Evolutionary conservation across 2,329 filamentous ascomycete genomes (phyloP).

Genomic region (Phialophora tarda): DNA sequence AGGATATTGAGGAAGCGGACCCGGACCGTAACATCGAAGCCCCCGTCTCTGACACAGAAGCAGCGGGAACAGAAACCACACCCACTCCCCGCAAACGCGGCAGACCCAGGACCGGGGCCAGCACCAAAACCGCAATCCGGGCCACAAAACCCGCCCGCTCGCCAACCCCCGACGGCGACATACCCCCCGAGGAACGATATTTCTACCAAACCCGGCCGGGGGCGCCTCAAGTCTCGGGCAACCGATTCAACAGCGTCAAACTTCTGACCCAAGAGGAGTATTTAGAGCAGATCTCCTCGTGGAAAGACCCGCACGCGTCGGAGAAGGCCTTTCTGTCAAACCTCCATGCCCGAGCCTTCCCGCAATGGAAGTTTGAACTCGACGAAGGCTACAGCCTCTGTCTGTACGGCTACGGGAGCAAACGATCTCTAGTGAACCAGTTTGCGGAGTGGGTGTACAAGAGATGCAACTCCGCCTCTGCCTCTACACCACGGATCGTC

Average conservation of each 20-base stretch:
- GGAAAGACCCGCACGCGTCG: constrained; percentile 69
- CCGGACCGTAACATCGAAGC: constrained; percentile 44
- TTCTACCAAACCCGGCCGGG: constrained; percentile 91
- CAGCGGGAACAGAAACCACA: constrained; percentile 44
- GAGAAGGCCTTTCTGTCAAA: constrained; percentile 75
- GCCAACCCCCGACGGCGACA: constrained; percentile 77
- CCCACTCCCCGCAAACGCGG: constrained; percentile 62
- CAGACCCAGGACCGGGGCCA: constrained; percentile 58
- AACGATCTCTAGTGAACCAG: constrained; percentile 72
- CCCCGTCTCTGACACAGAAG: constrained; percentile 41
- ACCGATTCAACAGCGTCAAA: constrained; percentile 74
- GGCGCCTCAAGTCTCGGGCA: constrained; percentile 81
- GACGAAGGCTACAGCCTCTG: constrained; percentile 86
- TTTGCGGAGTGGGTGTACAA: constrained; percentile 75
- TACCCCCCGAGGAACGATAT: constrained; percentile 88
- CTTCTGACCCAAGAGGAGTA: constrained; percentile 92
- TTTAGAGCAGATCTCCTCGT: constrained; percentile 70
- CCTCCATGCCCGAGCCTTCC: constrained; percentile 79
- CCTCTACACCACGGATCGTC: constrained; percentile 63
- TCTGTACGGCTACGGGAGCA: constrained; percentile 91
- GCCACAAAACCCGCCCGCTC: constrained; percentile 63
- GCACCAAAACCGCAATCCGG: constrained; percentile 59
- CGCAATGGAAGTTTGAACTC: constrained; percentile 92
- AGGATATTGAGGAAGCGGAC: constrained; percentile 41
- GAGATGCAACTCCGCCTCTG: constrained; percentile 20